A percentile compares a stretch with the other conserved stretches of the same genome.
These are phyloP conservation scores for Phaseolus lunatus DNA, from an alignment of 306 rosid species.

Conservation along the genomic window DNA sequence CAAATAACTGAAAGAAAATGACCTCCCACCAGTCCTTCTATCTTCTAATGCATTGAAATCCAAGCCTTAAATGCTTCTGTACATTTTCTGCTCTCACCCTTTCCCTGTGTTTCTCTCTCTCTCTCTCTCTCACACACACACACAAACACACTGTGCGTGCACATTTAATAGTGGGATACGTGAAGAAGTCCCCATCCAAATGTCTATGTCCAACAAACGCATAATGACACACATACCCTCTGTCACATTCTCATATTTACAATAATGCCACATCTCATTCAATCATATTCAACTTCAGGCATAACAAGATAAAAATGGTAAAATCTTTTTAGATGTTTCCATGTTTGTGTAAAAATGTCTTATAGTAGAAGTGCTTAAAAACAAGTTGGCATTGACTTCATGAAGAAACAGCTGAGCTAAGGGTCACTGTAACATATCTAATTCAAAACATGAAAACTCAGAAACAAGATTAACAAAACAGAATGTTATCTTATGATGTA, in stretches of 20 bases:
- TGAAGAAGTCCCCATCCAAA: slow-evolving; percentile 52
- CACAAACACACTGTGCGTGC: slow-evolving; percentile 3
- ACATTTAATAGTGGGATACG: slow-evolving; percentile 53
- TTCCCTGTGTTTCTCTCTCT: not conserved
- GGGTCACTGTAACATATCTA: not conserved
- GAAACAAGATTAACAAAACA: not conserved
- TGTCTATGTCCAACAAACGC: slow-evolving; percentile 47
- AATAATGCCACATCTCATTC: not conserved
- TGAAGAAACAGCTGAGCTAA: not conserved
- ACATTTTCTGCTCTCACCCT: slow-evolving; percentile 47
- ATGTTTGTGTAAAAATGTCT: too few relatives aligned
- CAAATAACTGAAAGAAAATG: slow-evolving; percentile 74
- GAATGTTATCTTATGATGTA: not conserved
- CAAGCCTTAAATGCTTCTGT: slow-evolving; percentile 65
- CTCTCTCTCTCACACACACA: too few relatives aligned
- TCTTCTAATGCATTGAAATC: slow-evolving; percentile 67
- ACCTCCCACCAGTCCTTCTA: slow-evolving; percentile 66
- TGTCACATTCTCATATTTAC: slow-evolving; percentile 33
- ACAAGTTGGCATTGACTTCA: not conserved
- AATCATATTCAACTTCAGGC: too few relatives aligned
- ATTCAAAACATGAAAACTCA: not conserved
- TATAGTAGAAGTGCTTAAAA: not conserved
- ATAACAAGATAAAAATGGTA: too few relatives aligned
- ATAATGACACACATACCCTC: slow-evolving; percentile 47
- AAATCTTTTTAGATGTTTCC: too few relatives aligned